phyloP scores from a whole-genome alignment of 257 asterid genomes.

The Pogostemon cablin region DNA sequence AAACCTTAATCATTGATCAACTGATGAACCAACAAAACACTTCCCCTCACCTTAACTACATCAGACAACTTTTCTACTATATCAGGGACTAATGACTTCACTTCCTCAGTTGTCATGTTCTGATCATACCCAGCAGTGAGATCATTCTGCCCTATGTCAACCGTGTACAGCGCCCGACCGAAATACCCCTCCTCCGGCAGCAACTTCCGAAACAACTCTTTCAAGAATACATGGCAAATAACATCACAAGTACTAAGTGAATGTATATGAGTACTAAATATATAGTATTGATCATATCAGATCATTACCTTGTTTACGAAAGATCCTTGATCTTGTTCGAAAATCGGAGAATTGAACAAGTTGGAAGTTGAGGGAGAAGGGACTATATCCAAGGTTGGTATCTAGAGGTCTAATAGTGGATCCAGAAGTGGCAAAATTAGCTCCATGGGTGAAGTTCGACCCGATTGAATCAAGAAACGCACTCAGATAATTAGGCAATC shows the following conservation, averaged over 20 bases:
- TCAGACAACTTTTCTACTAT: conserved; percentile 50
- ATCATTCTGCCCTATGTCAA: conserved; percentile 88
- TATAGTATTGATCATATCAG: neutral
- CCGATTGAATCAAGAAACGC: conserved; percentile 82
- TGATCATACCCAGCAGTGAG: conserved; percentile 75
- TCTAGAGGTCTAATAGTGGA: conserved; percentile 81
- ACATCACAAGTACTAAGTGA: neutral
- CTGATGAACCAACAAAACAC: neutral
- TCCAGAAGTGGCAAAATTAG: conserved; percentile 84
- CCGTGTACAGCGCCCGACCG: conserved; percentile 60
- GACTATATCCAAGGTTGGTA: conserved; percentile 73
- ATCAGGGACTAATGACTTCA: conserved; percentile 73
- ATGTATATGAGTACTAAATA: no score
- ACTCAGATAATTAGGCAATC: conserved; percentile 53
- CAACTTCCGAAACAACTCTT: conserved; percentile 43
- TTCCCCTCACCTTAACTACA: conserved; percentile 49
- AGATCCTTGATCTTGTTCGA: conserved; percentile 50
- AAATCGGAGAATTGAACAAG: conserved; percentile 62
- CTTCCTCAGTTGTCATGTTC: conserved; percentile 66
- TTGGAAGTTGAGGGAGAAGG: conserved; percentile 72
- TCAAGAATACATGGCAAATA: neutral
- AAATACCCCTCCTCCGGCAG: conserved; percentile 54
- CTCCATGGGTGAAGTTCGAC: conserved; percentile 77
- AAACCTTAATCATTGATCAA: neutral
- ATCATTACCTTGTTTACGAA: conserved; percentile 46